Conservation (phyloP, 306 rosid genomes). For the Gleditsia sinensis region DNA sequence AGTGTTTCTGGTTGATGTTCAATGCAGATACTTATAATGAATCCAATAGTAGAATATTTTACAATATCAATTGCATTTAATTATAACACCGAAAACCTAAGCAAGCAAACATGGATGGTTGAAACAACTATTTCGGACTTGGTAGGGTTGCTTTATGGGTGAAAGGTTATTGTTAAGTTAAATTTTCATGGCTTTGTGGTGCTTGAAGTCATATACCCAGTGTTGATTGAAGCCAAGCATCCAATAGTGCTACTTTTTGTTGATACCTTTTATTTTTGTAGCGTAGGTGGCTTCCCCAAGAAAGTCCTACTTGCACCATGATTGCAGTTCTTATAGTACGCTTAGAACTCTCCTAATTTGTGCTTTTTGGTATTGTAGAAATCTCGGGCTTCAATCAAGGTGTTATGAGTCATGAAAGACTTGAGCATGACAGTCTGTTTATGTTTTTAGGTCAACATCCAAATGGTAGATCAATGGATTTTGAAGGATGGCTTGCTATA, state of each 20-base stretch:
- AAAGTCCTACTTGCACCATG: not conserved
- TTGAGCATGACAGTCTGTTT: slow-evolving; percentile 63
- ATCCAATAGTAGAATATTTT: no score
- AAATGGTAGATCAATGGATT: slow-evolving; percentile 63
- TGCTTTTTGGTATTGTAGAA: slow-evolving; percentile 46
- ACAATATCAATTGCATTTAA: no score
- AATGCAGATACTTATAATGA: no score
- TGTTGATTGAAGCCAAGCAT: not conserved
- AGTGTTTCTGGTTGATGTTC: no score
- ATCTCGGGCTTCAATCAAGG: slow-evolving; percentile 64
- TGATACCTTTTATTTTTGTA: not conserved
- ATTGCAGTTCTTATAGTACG: not conserved
- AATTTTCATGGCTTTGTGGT: not conserved
- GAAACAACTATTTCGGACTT: no score
- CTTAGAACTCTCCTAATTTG: not conserved
- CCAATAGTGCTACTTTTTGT: not conserved
- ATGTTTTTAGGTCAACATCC: slow-evolving; percentile 58
- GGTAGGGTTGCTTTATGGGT: not conserved
- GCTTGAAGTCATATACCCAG: not conserved
- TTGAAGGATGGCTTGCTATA: slow-evolving; percentile 72
- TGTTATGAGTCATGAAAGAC: slow-evolving; percentile 59
- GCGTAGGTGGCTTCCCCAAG: not conserved
- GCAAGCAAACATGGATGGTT: not conserved
- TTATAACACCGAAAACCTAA: not conserved
- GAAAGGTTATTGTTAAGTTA: not conserved